These are phyloP conservation scores for Tricholoma saponaceum DNA, from an alignment of 768 basidiomycete genomes.

Conservation along the genomic window DNA sequence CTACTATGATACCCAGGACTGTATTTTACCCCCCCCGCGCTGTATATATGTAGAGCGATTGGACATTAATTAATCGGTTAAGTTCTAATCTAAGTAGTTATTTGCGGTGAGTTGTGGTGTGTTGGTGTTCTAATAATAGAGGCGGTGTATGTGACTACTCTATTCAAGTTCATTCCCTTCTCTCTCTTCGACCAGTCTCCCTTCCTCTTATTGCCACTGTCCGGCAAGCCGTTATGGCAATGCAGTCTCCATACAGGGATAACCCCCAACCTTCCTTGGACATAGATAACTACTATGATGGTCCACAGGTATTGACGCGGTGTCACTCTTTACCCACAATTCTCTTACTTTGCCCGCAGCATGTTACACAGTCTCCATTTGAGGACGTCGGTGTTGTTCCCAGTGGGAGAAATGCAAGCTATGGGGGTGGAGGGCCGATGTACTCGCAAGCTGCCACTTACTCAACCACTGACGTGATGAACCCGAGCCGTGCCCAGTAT, in stretches of 20 bases:
- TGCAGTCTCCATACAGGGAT: constrained; percentile 15
- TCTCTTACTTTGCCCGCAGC: constrained; percentile 5
- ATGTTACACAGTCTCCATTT: constrained; percentile 14
- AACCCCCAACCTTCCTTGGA: constrained; percentile 13
- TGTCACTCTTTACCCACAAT: not conserved
- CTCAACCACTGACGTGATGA: constrained; percentile 11
- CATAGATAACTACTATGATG: constrained; percentile 15
- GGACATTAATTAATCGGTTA: not conserved
- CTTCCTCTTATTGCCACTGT: not conserved
- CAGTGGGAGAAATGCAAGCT: constrained; percentile 1
- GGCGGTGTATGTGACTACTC: not conserved
- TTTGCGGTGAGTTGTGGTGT: not conserved
- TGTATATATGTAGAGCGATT: not conserved
- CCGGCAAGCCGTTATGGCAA: not conserved
- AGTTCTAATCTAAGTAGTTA: not conserved
- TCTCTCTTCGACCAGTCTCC: not conserved
- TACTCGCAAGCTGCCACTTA: constrained; percentile 15
- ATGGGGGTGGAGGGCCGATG: constrained; percentile 10
- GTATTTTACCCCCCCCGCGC: constrained; percentile 17
- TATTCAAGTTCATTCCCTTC: too few species aligned
- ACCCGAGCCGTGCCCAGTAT: constrained; percentile 1
- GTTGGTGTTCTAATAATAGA: constrained; percentile 1
- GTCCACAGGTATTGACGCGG: constrained; percentile 9
- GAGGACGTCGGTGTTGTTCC: constrained; percentile 12
- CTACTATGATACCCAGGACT: constrained; percentile 18